Evolutionary conservation across 2,329 filamentous ascomycete species (phyloP).

Genomic region (Coleophoma crateriformis): DNA sequence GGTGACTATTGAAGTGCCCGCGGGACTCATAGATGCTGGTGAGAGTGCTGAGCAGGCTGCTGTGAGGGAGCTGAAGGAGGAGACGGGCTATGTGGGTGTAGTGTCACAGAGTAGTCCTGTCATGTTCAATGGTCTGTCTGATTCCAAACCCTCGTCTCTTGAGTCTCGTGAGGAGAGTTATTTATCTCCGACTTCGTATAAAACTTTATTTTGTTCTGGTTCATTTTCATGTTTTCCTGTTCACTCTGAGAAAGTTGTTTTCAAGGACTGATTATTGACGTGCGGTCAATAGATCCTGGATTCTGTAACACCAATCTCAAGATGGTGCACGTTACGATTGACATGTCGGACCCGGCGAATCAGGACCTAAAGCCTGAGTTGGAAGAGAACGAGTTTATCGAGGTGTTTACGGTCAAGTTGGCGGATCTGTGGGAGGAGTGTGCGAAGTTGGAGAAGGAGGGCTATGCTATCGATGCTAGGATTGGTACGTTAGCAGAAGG

Average conservation of each 20-base stretch:
- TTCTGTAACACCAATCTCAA: slow-evolving; percentile 63
- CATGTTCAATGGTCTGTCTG: slow-evolving; percentile 53
- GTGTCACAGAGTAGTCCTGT: slow-evolving; percentile 53
- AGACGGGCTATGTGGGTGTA: slow-evolving; percentile 59
- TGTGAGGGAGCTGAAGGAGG: slow-evolving; percentile 58
- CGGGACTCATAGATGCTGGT: slow-evolving; percentile 56
- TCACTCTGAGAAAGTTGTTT: too few relatives aligned
- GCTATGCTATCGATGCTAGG: slow-evolving; percentile 32
- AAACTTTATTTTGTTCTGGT: not conserved
- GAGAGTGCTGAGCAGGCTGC: slow-evolving; percentile 58
- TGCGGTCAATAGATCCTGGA: slow-evolving; percentile 42
- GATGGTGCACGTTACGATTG: slow-evolving; percentile 43
- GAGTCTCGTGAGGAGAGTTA: not conserved
- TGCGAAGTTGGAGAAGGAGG: slow-evolving; percentile 34
- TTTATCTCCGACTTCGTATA: not conserved
- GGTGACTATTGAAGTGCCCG: slow-evolving; percentile 58
- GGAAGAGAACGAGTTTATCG: slow-evolving; percentile 47
- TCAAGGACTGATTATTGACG: not conserved
- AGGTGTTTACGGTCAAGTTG: slow-evolving; percentile 42
- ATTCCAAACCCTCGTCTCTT: not conserved
- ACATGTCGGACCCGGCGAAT: slow-evolving; percentile 38
- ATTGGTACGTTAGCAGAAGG: slow-evolving; percentile 33
- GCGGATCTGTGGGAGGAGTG: slow-evolving; percentile 39
- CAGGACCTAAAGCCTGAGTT: slow-evolving; percentile 39
- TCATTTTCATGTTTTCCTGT: not conserved